Conservation (phyloP, 805 yeast genomes). For the Saitoella complicata region DNA sequence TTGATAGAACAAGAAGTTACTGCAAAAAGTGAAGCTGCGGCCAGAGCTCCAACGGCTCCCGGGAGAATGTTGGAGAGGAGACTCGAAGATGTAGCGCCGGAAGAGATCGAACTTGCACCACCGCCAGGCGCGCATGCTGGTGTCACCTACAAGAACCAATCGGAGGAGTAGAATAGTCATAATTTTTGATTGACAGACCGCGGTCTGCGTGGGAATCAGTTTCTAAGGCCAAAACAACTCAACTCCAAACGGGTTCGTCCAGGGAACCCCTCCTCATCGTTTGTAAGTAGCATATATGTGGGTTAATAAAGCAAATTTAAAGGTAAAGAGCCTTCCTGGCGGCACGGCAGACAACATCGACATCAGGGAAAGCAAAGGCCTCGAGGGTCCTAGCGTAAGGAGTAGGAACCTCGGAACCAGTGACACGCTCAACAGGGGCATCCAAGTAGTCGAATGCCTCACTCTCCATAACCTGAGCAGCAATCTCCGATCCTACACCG, state of each 20-base stretch:
- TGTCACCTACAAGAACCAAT: too few species aligned
- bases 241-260: too few species aligned
- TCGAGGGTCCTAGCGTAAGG: conserved; percentile 94
- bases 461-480: conserved; percentile 95
- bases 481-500: conserved; percentile 96
- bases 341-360: conserved; percentile 72
- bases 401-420: conserved; percentile 99
- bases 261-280: too few species aligned
- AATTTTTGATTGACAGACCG: too few species aligned
- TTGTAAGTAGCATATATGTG: too few species aligned
- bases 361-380: conserved; percentile 97
- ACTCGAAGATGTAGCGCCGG: too few species aligned
- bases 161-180: too few species aligned
- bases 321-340: conserved; percentile 27
- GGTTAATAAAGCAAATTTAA: conserved; percentile 7
- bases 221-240: not conserved
- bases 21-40: too few species aligned
- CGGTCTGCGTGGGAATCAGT: not conserved
- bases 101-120: too few species aligned
- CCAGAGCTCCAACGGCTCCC: too few species aligned
- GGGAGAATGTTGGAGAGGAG: too few species aligned
- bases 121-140: too few species aligned
- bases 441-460: conserved; percentile 97
- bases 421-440: conserved; percentile 95
- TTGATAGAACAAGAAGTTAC: not conserved